Percentiles rank a stretch among this genome's conserved stretches.
phyloP scores from a whole-genome alignment of 345 rosid species.

The Lepidium aucheri region DNA sequence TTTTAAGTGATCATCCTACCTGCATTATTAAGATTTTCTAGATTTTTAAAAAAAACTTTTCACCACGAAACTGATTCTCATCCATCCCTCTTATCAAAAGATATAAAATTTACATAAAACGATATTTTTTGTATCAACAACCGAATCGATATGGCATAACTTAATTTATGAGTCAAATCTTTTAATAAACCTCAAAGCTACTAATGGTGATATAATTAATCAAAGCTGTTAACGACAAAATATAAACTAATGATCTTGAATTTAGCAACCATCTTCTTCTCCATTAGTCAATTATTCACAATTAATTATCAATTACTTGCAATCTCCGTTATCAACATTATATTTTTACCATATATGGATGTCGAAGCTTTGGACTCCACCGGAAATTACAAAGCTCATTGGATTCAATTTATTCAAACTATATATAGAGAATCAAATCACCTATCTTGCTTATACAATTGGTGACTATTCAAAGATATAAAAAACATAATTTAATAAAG shows the following conservation, averaged over 20 bases:
- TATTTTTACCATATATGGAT: background rate
- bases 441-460: slow-evolving; percentile 13
- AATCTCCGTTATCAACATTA: slow-evolving; percentile 12
- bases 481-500: background rate
- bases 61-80: too few species aligned
- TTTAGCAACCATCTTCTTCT: background rate
- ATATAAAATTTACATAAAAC: too few species aligned
- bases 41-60: too few species aligned
- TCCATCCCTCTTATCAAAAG: too few species aligned
- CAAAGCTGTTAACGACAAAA: background rate
- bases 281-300: background rate
- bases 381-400: slow-evolving; percentile 11
- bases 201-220: background rate
- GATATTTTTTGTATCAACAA: too few species aligned
- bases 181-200: too few species aligned
- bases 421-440: background rate
- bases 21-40: too few species aligned
- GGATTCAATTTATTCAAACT: slow-evolving; percentile 5
- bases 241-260: slow-evolving; percentile 11
- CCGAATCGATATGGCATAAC: too few species aligned
- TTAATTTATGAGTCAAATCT: too few species aligned
- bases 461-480: slow-evolving; percentile 11
- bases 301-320: slow-evolving; percentile 9
- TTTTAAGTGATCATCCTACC: too few species aligned
- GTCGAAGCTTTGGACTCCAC: slow-evolving; percentile 29